Conservation (phyloP, 2,329 filamentous ascomycete genomes). For the Allantophomopsis lycopodina region DNA sequence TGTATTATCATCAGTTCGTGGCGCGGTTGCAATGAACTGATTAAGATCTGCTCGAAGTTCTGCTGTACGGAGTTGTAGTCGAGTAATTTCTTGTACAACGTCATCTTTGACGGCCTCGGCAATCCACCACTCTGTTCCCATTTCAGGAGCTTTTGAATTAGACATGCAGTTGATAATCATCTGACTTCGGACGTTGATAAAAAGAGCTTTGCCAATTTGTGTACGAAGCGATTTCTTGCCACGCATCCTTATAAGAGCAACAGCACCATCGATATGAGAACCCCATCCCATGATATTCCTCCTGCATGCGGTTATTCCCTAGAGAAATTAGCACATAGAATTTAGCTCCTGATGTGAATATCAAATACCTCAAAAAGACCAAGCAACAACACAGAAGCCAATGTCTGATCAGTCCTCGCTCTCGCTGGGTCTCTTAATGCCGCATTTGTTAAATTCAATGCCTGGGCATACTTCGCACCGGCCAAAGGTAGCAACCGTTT, state of each 20-base stretch:
- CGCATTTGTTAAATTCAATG: slow-evolving; percentile 34
- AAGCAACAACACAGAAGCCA: slow-evolving; percentile 44
- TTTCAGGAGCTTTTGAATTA: slow-evolving; percentile 33
- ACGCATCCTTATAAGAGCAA: slow-evolving; percentile 42
- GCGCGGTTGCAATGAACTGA: slow-evolving; percentile 28
- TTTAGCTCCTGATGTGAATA: neutral
- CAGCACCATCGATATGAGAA: slow-evolving; percentile 50
- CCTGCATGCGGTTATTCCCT: slow-evolving; percentile 35
- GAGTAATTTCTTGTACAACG: slow-evolving; percentile 25
- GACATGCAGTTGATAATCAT: slow-evolving; percentile 46
- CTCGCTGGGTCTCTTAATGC: slow-evolving; percentile 35
- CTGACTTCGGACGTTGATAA: slow-evolving; percentile 44
- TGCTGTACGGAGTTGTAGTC: slow-evolving; percentile 36
- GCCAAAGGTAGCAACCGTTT: slow-evolving; percentile 24
- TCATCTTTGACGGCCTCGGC: slow-evolving; percentile 34
- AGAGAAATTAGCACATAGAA: slow-evolving; percentile 4
- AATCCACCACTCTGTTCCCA: slow-evolving; percentile 47
- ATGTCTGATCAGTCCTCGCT: slow-evolving; percentile 38
- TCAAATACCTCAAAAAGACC: slow-evolving; percentile 41
- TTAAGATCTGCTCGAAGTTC: slow-evolving; percentile 42
- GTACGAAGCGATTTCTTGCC: slow-evolving; percentile 40
- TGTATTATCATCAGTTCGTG: slow-evolving; percentile 33
- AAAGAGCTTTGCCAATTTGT: slow-evolving; percentile 37
- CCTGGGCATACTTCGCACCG: slow-evolving; percentile 37
- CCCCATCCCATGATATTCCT: slow-evolving; percentile 44